Evolutionary conservation across 768 basidiomycete species (phyloP).

Genomic region (Paxillus rubicundulus): DNA sequence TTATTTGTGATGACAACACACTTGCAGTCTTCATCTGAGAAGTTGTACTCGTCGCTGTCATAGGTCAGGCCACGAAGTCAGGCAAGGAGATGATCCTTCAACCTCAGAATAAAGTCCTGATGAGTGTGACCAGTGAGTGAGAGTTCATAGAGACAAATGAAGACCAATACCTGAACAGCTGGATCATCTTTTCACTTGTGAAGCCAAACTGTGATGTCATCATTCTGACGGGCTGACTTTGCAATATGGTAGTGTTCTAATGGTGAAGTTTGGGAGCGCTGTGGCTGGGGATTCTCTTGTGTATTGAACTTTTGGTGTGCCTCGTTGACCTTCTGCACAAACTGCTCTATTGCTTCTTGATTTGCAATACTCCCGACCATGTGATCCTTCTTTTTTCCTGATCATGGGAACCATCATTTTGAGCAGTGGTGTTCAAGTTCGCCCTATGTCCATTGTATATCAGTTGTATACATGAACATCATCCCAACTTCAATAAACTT

Average conservation of each 20-base stretch:
- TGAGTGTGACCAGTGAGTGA: not conserved
- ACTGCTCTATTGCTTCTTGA: slow-evolving; percentile 17
- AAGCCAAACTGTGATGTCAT: slow-evolving; percentile 13
- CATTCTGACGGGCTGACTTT: not conserved
- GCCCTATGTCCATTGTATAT: slow-evolving; percentile 22
- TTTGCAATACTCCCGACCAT: slow-evolving; percentile 27
- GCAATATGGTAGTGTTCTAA: slow-evolving; percentile 23
- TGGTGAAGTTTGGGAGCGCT: not conserved
- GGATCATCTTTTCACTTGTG: slow-evolving; percentile 18
- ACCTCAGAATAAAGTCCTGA: slow-evolving; percentile 24
- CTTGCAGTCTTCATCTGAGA: slow-evolving; percentile 18
- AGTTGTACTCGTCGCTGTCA: slow-evolving; percentile 29
- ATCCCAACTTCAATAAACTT: too few species aligned
- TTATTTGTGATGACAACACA: slow-evolving; percentile 22
- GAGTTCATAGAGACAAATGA: too few species aligned
- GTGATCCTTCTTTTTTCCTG: slow-evolving; percentile 33
- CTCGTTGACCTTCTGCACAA: slow-evolving; percentile 15
- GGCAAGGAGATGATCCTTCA: slow-evolving; percentile 10
- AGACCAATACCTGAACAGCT: slow-evolving; percentile 19
- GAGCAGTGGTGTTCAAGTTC: slow-evolving; percentile 36
- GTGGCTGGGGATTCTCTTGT: not conserved
- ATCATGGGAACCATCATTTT: slow-evolving; percentile 36
- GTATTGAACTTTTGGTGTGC: not conserved
- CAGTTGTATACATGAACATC: too few species aligned
- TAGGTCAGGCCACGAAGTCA: slow-evolving; percentile 9